Base-by-base conservation (phyloP, 345 rosid species). In the Trapa bicornis region DNA sequence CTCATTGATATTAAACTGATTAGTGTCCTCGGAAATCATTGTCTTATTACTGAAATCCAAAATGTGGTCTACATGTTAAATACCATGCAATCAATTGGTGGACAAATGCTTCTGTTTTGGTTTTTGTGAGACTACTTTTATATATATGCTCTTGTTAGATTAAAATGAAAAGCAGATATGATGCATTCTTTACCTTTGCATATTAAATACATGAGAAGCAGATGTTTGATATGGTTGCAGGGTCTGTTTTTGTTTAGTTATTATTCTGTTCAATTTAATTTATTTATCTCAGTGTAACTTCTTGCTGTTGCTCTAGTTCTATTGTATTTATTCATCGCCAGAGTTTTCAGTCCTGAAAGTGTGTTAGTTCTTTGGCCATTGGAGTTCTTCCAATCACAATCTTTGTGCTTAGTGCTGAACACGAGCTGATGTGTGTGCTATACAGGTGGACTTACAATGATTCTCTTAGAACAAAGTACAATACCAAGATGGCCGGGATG, bases 401-500 rank as follows among this genome's bases (percentile, higher is more conserved):
- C 29, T 22, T 22, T 22, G 29, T 22, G 29, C 63, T 58, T 54
- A 14, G 16, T 16, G 29, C 17, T n/a, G 17, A 3, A 41, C 4
- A 6, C 16, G 22, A 15, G 29, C 16, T 65, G 47, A 22, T 10
- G 47, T 10, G 2, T 35, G 5, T 41, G 6, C 22, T 6, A 6
- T 72, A 79, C 80, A 80, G 80, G 54, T 80, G 80, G 78, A 75
- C 83, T 5, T 72, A 62, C 71, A 80, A 72, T 43, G 83, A 77
- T 64, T 70, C 74, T 35, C 77, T 77, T 53, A 77, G 83, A 56
- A 75, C 80, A 22, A 80, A 80, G 58, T 80, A 80, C 71, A 77
- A 80, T 54, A 70, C 73, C 43, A 72, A 80, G 65, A 80, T 77
- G 83, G 83, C 79, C 42, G 83, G 78, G 48, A 80, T 80, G 83